Base-by-base conservation (phyloP, 257 asterid genomes). In the Paulownia fortunei region DNA sequence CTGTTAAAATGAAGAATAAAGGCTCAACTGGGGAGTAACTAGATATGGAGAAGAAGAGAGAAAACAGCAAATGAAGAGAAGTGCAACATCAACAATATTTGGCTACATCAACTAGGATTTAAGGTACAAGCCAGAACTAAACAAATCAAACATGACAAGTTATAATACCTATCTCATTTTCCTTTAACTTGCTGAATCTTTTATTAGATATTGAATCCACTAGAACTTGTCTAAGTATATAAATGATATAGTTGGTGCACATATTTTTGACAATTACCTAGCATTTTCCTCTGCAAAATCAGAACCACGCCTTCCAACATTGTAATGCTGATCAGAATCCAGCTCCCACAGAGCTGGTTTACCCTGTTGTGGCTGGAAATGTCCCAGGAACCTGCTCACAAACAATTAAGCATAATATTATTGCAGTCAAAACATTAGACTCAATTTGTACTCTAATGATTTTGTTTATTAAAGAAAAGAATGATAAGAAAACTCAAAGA, bases 261-360 rank as follows among this genome's bases (percentile, higher is more conserved):
- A 54, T 3, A 79, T 15, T 41, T 54, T 39, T 51, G 37, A 39
- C 44, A 71, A 63, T 55, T 85, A 95, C 99, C 98, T 84, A 47
- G 92, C 80, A 77, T 47, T 79, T 68, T 87, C 90, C 71, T 66
- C 86, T 6, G 90, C 75, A 65, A 91, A 85, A 76, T 82, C 84
- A 42, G 94, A 82, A 55, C 80, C 89, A 82, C 87, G 96, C 64
- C 83, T 82, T 79, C 93, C 90, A 39, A 83, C 87, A 76, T 80
- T 79, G 82, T 89, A 89, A 79, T 90, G 93, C 79, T 90, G 98
- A 78, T 92, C 99, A 63, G 98, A 90, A 83, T 88, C 94, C 70
- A 89, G 83, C 82, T 96, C 97, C 99, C 98, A 93, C 8, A 96
- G 84, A 74, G 96, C 92, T 30, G 99, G 92, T 77, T 89, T 92